Evolutionary conservation across 1,139 yeast genomes (phyloP).

Genomic region (Kodamaea ohmeri): DNA sequence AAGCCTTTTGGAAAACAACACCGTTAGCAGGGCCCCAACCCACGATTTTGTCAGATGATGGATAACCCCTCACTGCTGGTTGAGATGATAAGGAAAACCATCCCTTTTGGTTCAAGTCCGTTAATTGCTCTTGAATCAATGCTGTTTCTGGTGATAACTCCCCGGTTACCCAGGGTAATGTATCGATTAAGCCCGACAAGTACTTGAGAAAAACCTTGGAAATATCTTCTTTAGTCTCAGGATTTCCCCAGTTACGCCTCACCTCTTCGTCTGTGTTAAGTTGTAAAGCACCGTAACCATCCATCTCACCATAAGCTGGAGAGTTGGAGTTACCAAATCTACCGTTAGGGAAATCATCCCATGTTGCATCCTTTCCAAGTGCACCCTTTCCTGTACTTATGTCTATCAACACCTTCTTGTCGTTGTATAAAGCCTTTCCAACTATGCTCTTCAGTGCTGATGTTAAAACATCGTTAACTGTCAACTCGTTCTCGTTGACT

Average conservation of each 20-base stretch:
- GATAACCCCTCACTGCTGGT: slow-evolving; percentile 82
- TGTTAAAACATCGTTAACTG: slow-evolving; percentile 27
- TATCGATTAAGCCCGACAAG: slow-evolving; percentile 69
- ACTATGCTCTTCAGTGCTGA: slow-evolving; percentile 24
- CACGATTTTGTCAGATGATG: slow-evolving; percentile 77
- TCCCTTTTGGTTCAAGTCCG: slow-evolving; percentile 70
- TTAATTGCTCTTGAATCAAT: slow-evolving; percentile 84
- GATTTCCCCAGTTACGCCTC: slow-evolving; percentile 77
- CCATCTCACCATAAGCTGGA: slow-evolving; percentile 97
- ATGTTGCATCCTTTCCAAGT: slow-evolving; percentile 86
- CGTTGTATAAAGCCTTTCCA: slow-evolving; percentile 27
- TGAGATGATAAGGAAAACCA: slow-evolving; percentile 92
- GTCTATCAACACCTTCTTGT: slow-evolving; percentile 60
- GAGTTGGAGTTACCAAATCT: slow-evolving; percentile 96
- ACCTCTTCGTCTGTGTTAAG: slow-evolving; percentile 67
- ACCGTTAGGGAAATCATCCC: slow-evolving; percentile 99
- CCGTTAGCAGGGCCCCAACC: slow-evolving; percentile 97
- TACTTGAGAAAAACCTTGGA: slow-evolving; percentile 69
- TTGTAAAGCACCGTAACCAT: slow-evolving; percentile 94
- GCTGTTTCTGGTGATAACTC: slow-evolving; percentile 88
- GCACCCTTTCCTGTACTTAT: slow-evolving; percentile 85
- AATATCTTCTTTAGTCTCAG: slow-evolving; percentile 62
- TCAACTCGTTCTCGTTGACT: slow-evolving; percentile 45
- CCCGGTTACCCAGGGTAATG: slow-evolving; percentile 89
- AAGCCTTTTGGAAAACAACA: slow-evolving; percentile 89